Conservation (phyloP, 345 rosid species). For the Sonneratia caseolaris region DNA sequence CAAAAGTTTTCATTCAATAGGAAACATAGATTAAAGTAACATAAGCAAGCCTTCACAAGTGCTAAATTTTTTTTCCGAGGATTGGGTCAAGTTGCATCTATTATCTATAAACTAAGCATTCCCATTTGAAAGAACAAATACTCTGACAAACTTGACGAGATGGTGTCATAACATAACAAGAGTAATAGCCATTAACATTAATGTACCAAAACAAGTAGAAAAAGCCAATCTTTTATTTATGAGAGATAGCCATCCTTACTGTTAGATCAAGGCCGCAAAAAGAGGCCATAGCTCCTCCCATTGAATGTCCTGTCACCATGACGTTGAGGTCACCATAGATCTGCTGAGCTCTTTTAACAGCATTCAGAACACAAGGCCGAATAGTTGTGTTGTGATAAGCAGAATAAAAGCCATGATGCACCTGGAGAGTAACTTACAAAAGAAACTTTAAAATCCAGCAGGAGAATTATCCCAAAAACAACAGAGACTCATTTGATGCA, state of each 20-base stretch:
- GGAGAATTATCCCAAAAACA: not conserved
- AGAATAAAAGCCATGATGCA: slow-evolving; percentile 84
- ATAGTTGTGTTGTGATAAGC: slow-evolving; percentile 92
- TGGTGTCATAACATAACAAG: not conserved
- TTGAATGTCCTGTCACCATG: slow-evolving; percentile 92
- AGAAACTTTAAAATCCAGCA: not conserved
- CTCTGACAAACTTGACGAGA: not conserved
- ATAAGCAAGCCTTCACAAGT: not conserved
- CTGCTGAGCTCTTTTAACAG: slow-evolving; percentile 46
- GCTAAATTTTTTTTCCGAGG: not conserved
- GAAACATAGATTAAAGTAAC: not conserved
- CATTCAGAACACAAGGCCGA: slow-evolving; percentile 64
- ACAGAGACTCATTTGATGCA: not conserved
- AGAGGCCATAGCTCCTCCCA: slow-evolving; percentile 97
- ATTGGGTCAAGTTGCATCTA: not conserved
- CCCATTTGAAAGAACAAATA: not conserved
- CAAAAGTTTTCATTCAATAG: not conserved
- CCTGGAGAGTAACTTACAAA: slow-evolving; percentile 27
- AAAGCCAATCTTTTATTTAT: not conserved
- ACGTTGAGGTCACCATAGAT: slow-evolving; percentile 54
- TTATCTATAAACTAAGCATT: not conserved
- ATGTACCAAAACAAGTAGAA: not conserved
- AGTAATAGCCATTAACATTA: not conserved
- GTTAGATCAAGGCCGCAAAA: slow-evolving; percentile 78
- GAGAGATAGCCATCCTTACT: slow-evolving; percentile 24